A percentile compares a stretch with the other conserved stretches of the same genome.
Conservation (phyloP, 2,329 filamentous ascomycete species). For the Aureobasidium sp. region DNA sequence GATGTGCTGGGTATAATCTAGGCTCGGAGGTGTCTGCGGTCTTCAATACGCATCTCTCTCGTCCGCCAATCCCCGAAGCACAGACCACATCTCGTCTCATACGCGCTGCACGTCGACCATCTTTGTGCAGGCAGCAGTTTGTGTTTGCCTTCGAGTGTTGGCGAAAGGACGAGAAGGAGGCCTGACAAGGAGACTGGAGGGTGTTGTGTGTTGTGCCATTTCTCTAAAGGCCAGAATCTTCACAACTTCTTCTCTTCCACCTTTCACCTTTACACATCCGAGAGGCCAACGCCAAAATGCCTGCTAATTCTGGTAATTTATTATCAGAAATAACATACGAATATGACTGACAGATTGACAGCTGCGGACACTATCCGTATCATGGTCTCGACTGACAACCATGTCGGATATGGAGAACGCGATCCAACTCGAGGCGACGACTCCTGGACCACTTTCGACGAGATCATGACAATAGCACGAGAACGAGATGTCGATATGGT, state of each 20-base stretch:
- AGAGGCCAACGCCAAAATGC: conserved; percentile 6
- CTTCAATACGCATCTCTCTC: background rate
- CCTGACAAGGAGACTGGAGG: background rate
- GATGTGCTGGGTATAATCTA: conserved; percentile 8
- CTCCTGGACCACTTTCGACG: conserved; percentile 93
- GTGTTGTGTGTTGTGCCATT: background rate
- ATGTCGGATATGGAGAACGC: conserved; percentile 93
- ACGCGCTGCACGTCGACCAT: conserved; percentile 12
- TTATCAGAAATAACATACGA: background rate
- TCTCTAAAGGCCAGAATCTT: background rate
- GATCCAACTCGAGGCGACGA: conserved; percentile 93
- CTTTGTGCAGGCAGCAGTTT: conserved; percentile 10
- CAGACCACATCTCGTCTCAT: background rate
- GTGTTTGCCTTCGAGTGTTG: conserved; percentile 4
- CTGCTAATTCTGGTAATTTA: background rate
- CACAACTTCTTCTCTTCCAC: background rate
- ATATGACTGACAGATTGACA: conserved; percentile 21
- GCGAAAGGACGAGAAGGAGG: background rate
- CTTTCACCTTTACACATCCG: background rate
- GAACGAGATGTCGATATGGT: conserved; percentile 96
- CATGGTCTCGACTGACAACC: conserved; percentile 89
- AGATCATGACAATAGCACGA: conserved; percentile 84
- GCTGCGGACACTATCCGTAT: conserved; percentile 84
- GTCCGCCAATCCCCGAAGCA: conserved; percentile 4
- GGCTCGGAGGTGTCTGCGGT: conserved; percentile 13